Base-by-base conservation (phyloP, 768 basidiomycete species). In the Kwoniella europaea region DNA sequence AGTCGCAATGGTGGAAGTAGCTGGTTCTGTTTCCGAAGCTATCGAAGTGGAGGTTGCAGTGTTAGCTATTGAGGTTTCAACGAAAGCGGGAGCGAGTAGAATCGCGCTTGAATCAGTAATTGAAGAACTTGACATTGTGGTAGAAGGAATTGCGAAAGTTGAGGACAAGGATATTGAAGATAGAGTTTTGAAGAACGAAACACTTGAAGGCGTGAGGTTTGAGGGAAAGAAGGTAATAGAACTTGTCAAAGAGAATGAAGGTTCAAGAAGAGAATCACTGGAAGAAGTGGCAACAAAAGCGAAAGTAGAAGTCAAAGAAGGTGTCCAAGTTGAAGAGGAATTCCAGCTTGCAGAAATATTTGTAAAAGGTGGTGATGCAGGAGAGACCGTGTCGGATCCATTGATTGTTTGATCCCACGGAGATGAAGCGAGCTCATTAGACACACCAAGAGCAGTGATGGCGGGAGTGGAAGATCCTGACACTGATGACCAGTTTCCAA, bases 61-160 rank as follows among this genome's bases (percentile, higher is more conserved):
- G 64, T 67, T 44, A 59, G 54, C 43, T 29, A 52, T 20, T 58
- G 43, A 35, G 27, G 22, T 46, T 22, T 15, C 44, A n/a, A 22
- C 55, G 10, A 67, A 35, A 12, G 44, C 20, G n/a, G 43, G 20
- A 67, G 58, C 43, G 44, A 42, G 43, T 10, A 46, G 15, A 53
- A 29, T n/a, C n/a, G 46, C 22, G 58, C 56, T 60, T 56, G 65
- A 56, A 57, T n/a, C 20, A 42, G n/a, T 35, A n/a, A 18, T 53
- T 22, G 41, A 42, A 20, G n/a, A 10, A 12, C 5, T 59, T 16
- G 66, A 59, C 50, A 58, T 27, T 50, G 58, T 46, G 24, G 41
- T 59, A 24, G 56, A 59, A 44, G 66, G 16, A 59, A 60, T 58
- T 16, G 12, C 9, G 18, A 35, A 10, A 13, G 27, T 27, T 16